Evolutionary conservation across 2,329 filamentous ascomycete genomes (phyloP), one percentile per base, ranked within the genome.

Genomic region (Colletotrichum salicis): DNA sequence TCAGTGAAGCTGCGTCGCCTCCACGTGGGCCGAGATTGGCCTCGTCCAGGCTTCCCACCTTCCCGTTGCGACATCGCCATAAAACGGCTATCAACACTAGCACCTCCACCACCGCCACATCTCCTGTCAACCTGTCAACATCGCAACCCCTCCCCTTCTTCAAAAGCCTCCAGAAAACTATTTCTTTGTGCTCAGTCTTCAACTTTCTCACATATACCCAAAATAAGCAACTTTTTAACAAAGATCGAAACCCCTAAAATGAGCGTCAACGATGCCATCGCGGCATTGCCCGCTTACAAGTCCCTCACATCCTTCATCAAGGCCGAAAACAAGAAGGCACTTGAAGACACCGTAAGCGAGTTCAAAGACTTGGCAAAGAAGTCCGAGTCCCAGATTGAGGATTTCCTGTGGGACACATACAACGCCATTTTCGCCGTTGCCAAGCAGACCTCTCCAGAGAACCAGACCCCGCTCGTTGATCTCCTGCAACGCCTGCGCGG

Each of bases 401-500:
- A 76, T 35, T 73, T 73, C 11, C 57, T 79, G n/a, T 77, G 74
- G 73, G 56, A 75, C 1, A 45, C 70, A 5, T 79, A 74, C 70
- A 67, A 72, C 7, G 64, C 60, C 29, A 24, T 80, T 29, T 75
- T 80, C 15, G 68, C 76, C 8, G 58, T 76, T 2, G 77, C 73
- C n/a, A 74, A 64, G 10, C 35, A 72, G 31, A 78, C 75, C 4
- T n/a, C 74, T 3, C 69, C 71, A 13, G 68, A 74, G 19, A 64
- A 72, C 7, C 78, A 80, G 64, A 45, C 61, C 2, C 45, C 35
- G 13, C 70, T 80, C 24, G 37, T 79, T 48, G 74, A 76, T 1
- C 75, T 78, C 27, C 19, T 79, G 11, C 37, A 57, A 2, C 62
- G 68, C 59, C 75, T 77, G 37, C 74, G 55, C 55, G 59, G 76